Conservation (phyloP, 495 filamentous ascomycete genomes). For the Hypoxylon perforatum region DNA sequence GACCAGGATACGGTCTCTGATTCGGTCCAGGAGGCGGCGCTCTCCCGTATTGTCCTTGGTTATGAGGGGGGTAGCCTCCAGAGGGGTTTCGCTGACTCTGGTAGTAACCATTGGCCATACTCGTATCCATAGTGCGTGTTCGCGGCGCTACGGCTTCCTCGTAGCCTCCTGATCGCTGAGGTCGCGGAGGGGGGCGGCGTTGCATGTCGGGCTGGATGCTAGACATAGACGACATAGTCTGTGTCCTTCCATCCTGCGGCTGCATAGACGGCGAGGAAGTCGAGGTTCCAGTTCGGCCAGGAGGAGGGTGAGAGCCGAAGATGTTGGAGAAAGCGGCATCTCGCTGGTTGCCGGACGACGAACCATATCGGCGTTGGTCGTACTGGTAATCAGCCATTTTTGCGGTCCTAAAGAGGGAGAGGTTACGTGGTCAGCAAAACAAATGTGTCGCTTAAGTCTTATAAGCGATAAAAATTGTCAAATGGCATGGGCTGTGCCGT, state of each 20-base stretch:
- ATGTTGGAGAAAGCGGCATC: constrained; percentile 97
- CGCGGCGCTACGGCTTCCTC: constrained; percentile 47
- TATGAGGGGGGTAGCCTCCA: constrained; percentile 49
- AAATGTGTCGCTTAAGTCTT: constrained; percentile 13
- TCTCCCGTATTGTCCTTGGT: constrained; percentile 40
- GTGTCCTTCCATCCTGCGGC: constrained; percentile 72
- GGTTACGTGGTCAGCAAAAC: constrained; percentile 36
- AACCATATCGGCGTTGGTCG: constrained; percentile 73
- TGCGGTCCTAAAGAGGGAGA: constrained; percentile 36
- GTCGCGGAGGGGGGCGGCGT: constrained; percentile 69
- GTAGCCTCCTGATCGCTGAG: constrained; percentile 64
- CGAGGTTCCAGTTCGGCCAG: constrained; percentile 89
- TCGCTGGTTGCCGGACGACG: constrained; percentile 78
- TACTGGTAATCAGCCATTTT: constrained; percentile 91
- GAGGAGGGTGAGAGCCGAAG: constrained; percentile 87
- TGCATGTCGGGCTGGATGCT: constrained; percentile 68
- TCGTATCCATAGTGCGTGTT: constrained; percentile 54
- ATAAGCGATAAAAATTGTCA: constrained; percentile 21
- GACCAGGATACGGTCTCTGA: constrained; percentile 68
- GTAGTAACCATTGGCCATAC: constrained; percentile 64
- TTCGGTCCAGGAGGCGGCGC: constrained; percentile 36
- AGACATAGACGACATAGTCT: constrained; percentile 90
- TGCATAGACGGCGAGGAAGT: constrained; percentile 61
- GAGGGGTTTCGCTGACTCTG: constrained; percentile 65
- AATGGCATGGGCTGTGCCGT: constrained; percentile 23